Base-by-base conservation (phyloP, 2,329 filamentous ascomycete genomes). In the Hymenoscyphus albidus region DNA sequence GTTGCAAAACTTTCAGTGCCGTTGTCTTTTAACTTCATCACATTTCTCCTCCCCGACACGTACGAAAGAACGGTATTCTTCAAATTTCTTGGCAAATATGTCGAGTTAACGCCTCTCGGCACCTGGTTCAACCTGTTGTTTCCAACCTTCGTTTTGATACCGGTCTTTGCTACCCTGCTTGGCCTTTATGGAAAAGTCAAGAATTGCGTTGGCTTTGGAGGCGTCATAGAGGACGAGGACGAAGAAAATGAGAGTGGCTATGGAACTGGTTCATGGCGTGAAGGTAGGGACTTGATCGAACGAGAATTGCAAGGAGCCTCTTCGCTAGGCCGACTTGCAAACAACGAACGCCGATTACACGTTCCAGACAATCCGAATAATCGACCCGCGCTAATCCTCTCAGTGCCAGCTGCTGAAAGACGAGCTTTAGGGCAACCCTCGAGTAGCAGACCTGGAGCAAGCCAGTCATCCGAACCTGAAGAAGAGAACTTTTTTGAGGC, bases 21-120 rank as follows among this genome's bases (percentile, higher is more conserved):
- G 0, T 83, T 99, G 9, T 88, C 91, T 3, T 99, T 97, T 84
- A 99, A 99, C 78, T 99, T 98, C 74, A 84, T 97, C 76, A 97
- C 94, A 0, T 94, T 98, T 75, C 78, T 97, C 27, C 90, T 91
- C 0, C 82, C 81, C 7, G 81, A 82, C 13, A 85, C 96, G 54
- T 94, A 93, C 74, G 79, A 83, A 64, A 84, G 88, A 71, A 97
- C 93, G 0, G 87, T 88, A 0, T 99, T 98, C 77, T 97, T 94
- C 78, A 77, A 85, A 54, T 97, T 99, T 72, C 83, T 99, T 0
- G 95, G 95, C 6, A 80, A 85, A 55, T 83, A 92, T 12, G 92
- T 99, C 76, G 87, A 94, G 73, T 82, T 97, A 16, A 97, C 93
- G 0, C 86, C 88, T 0, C 80, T 97, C 1, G 92, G 93, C 3